These are phyloP conservation scores for Tranzscheliella williamsii DNA, from an alignment of 1,284 basidiomycete species.

Conservation along the genomic window DNA sequence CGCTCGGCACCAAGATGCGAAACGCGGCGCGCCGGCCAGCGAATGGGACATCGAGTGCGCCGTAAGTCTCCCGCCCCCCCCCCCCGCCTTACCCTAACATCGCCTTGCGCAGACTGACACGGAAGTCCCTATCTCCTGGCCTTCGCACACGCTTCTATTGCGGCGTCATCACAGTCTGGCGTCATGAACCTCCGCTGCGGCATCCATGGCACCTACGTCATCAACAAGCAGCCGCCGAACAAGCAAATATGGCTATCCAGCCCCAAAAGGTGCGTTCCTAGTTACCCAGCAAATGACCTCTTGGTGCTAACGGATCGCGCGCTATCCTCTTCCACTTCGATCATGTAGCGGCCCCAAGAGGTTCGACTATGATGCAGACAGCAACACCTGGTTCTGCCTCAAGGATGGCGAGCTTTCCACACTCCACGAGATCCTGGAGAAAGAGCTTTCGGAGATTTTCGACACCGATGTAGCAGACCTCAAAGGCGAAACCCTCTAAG, in stretches of 20 bases:
- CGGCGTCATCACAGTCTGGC: conserved; percentile 76
- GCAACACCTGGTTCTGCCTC: conserved; percentile 49
- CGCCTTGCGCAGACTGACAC: too few relatives aligned
- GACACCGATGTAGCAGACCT: conserved; percentile 31
- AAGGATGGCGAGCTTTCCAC: conserved; percentile 47
- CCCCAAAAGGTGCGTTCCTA: conserved; percentile 64
- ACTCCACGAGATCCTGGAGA: conserved; percentile 42
- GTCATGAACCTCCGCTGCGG: conserved; percentile 86
- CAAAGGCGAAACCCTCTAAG: too few relatives aligned
- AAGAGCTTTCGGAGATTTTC: conserved; percentile 48
- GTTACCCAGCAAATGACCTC: too few relatives aligned
- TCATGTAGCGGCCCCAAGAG: conserved; percentile 53
- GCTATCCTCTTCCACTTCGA: neutral
- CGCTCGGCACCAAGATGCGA: conserved; percentile 7
- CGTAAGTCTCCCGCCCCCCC: too few relatives aligned
- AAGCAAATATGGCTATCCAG: conserved; percentile 98
- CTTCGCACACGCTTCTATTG: too few relatives aligned
- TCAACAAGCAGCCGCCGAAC: conserved; percentile 99
- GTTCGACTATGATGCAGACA: conserved; percentile 52
- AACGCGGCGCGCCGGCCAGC: conserved; percentile 59
- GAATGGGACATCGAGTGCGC: conserved; percentile 89
- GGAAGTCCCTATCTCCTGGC: too few relatives aligned
- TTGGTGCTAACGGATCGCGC: neutral
- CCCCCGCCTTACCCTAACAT: too few relatives aligned
- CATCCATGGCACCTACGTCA: conserved; percentile 88